Base-by-base conservation (phyloP, 176 grass and related monocot species). In the Aegilops sharonensis region DNA sequence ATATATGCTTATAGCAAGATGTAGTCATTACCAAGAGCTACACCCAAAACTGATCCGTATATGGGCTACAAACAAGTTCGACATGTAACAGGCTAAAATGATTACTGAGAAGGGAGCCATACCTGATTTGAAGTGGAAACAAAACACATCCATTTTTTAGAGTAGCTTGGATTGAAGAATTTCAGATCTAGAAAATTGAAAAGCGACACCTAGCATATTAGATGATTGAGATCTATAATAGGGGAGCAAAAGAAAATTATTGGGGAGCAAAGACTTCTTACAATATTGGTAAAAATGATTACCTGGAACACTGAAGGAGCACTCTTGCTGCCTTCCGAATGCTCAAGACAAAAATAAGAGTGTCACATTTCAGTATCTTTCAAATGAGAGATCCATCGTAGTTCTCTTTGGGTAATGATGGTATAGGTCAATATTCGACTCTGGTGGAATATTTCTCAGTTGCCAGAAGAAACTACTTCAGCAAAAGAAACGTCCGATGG, bases 391-490 rank as follows among this genome's bases (percentile, higher is more conserved):
- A 86, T 78, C 64, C 50, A 77, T 57, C 29, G 50, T n/a, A 85
- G 30, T 68, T 91, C 20, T 69, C 35, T 62, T 80, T 54, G 18
- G 54, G 15, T 74, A 87, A 85, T 85, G 64, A 78, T 87, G 37
- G 32, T 32, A 85, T 80, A 52, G 54, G 63, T 67, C 64, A 84
- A 92, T 83, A 78, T 72, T 80, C 9, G 68, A 82, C 74, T 79
- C 80, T 68, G 64, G 77, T 27, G 31, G 74, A 83, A 70, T 64
- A 82, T 83, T 42, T 23, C 27, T 64, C 86, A 94, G 76, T 91
- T 89, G 67, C 52, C 76, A 60, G 84, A 59, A 62, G 84, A 81
- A 79, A 82, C 87, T 86, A 93, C 90, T 92, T 96, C 85, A 84
- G 87, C 85, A 74, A 88, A 91, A 20, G 89, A 86, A 56, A 94